phyloP scores from a whole-genome alignment of 2,329 filamentous ascomycete species.

The Pleomassaria siparia region DNA sequence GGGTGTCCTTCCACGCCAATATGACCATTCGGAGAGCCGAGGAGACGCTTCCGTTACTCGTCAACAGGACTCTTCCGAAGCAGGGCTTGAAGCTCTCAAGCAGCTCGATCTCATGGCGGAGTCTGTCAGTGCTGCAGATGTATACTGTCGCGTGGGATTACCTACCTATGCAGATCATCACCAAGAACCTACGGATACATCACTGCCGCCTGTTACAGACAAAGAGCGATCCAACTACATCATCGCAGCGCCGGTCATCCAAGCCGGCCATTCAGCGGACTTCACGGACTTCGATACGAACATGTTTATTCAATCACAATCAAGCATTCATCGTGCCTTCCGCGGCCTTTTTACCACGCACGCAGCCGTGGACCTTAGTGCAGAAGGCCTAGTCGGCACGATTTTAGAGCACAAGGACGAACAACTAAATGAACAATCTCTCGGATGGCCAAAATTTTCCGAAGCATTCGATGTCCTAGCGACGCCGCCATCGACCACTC shows the following conservation, averaged over 20 bases:
- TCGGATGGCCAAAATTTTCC: constrained; percentile 46
- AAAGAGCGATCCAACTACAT: constrained; percentile 59
- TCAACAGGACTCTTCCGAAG: neutral
- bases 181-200: constrained; percentile 62
- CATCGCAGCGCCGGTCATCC: constrained; percentile 56
- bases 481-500: constrained; percentile 30
- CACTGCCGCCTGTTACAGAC: constrained; percentile 59
- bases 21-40: constrained; percentile 23
- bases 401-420: constrained; percentile 34
- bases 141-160: constrained; percentile 56
- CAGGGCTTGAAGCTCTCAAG: constrained; percentile 43
- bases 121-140: constrained; percentile 66
- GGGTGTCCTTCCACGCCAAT: constrained; percentile 64
- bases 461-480: constrained; percentile 57
- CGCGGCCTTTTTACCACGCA: neutral
- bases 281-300: constrained; percentile 44
- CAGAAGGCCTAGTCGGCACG: constrained; percentile 1
- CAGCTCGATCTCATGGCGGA: constrained; percentile 58
- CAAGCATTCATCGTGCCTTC: constrained; percentile 20
- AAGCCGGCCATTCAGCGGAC: constrained; percentile 52
- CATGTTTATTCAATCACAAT: constrained; percentile 32
- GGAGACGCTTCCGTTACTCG: neutral
- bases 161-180: constrained; percentile 34
- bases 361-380: neutral
- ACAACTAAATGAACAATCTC: constrained; percentile 14